A percentile compares a stretch with the other conserved stretches of the same genome.
Conservation (phyloP, 306 rosid genomes). For the Acacia confusa region DNA sequence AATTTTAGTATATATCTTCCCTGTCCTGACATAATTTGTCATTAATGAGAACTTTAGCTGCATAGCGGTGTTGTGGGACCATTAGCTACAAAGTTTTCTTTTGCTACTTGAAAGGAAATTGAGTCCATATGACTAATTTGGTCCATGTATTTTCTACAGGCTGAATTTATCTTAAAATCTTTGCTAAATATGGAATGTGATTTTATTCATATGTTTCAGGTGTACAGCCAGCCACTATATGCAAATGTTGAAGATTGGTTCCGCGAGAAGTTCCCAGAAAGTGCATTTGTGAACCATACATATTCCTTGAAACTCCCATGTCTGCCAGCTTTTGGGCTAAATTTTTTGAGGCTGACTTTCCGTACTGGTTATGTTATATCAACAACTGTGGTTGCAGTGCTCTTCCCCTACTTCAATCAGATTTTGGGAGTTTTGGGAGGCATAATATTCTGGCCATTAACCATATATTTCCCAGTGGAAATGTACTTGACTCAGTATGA, state of each 20-base stretch:
- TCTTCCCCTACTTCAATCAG: conserved; percentile 76
- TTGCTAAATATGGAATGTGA: not conserved
- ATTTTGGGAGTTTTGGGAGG: conserved; percentile 67
- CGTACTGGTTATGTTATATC: conserved; percentile 53
- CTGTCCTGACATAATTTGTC: not conserved
- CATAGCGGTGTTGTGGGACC: not conserved
- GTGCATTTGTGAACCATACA: conserved; percentile 40
- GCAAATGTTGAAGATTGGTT: conserved; percentile 62
- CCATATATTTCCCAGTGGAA: conserved; percentile 68
- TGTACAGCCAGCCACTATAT: conserved; percentile 68
- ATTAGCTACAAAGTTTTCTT: not conserved
- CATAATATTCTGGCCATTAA: conserved; percentile 60
- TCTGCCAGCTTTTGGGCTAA: conserved; percentile 44
- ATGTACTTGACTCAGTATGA: conserved; percentile 58
- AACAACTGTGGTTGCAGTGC: conserved; percentile 53
- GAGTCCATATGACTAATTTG: not conserved
- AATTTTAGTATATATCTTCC: conserved; percentile 9
- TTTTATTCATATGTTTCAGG: conserved; percentile 38
- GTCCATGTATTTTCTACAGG: not conserved
- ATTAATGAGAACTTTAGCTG: not conserved
- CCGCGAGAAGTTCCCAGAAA: conserved; percentile 37
- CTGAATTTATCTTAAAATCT: not conserved
- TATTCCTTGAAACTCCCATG: conserved; percentile 46
- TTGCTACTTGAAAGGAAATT: not conserved
- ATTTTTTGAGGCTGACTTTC: conserved; percentile 50